Evolutionary conservation across 345 rosid genomes (phyloP).

Genomic region (Eucalyptus cloeziana): DNA sequence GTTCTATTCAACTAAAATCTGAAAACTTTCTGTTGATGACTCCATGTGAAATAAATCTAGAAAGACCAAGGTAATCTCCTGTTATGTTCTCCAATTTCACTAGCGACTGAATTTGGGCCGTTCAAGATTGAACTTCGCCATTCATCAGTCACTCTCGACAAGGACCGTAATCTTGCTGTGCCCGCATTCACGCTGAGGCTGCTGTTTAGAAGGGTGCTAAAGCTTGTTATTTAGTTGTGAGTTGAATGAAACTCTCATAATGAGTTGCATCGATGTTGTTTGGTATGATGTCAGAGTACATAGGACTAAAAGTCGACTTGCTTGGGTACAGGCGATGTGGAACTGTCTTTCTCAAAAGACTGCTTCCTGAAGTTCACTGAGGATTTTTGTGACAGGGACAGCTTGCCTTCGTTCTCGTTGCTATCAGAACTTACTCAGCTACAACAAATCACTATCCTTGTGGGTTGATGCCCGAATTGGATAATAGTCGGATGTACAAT

Average conservation of each 20-base stretch:
- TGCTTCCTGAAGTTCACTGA: neutral
- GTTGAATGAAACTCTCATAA: neutral
- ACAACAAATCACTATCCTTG: neutral
- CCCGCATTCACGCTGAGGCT: neutral
- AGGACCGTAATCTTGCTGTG: neutral
- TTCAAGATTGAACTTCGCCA: neutral
- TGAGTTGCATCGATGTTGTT: neutral
- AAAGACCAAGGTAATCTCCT: neutral
- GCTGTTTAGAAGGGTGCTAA: neutral
- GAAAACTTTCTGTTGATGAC: neutral
- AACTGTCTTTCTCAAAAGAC: neutral
- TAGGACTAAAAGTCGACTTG: neutral
- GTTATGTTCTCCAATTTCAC: neutral
- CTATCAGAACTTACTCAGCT: neutral
- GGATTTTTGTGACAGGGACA: neutral
- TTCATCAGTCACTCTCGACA: neutral
- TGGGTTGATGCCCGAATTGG: neutral
- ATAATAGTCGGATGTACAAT: neutral
- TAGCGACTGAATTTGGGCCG: neutral
- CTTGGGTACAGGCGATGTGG: neutral
- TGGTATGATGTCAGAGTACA: neutral
- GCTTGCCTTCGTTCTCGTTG: neutral
- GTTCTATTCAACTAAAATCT: neutral
- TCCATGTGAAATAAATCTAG: neutral
- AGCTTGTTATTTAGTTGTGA: neutral